A percentile compares a stretch with the other conserved stretches of the same genome.
These are phyloP conservation scores for Paraurostyla sp. DNA, from an alignment of 73 alveolate species.

Conservation along the genomic window DNA sequence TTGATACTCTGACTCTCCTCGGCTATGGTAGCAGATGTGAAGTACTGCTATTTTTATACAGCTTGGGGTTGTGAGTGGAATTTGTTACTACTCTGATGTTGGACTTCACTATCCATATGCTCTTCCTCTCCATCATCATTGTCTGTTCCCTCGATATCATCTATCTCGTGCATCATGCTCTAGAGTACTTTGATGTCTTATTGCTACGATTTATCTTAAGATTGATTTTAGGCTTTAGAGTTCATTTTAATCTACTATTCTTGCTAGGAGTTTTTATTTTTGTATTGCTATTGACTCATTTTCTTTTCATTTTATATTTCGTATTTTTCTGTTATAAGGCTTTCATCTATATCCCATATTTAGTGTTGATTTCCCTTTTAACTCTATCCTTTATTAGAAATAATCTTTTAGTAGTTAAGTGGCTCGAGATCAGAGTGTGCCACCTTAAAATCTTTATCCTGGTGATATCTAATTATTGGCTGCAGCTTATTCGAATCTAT, in stretches of 20 bases:
- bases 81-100: background rate
- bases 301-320: too few relatives aligned
- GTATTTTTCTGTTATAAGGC: background rate
- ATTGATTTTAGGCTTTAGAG: too few relatives aligned
- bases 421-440: constrained; percentile 26
- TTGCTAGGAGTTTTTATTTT: too few relatives aligned
- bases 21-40: background rate
- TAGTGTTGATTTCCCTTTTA: too few relatives aligned
- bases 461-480: constrained; percentile 74
- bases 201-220: too few relatives aligned
- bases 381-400: background rate
- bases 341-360: background rate
- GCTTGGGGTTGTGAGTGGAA: background rate
- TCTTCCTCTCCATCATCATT: background rate
- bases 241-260: too few relatives aligned
- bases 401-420: background rate
- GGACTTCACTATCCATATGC: background rate
- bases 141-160: background rate
- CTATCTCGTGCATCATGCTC: too few relatives aligned
- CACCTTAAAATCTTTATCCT: constrained; percentile 54
- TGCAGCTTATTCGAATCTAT: constrained; percentile 65
- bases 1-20: too few relatives aligned
- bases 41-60: background rate
- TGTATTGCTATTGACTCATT: too few relatives aligned
- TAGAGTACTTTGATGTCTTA: too few relatives aligned